Base-by-base conservation (phyloP, 106 monocot species). In the Allium sativum region DNA sequence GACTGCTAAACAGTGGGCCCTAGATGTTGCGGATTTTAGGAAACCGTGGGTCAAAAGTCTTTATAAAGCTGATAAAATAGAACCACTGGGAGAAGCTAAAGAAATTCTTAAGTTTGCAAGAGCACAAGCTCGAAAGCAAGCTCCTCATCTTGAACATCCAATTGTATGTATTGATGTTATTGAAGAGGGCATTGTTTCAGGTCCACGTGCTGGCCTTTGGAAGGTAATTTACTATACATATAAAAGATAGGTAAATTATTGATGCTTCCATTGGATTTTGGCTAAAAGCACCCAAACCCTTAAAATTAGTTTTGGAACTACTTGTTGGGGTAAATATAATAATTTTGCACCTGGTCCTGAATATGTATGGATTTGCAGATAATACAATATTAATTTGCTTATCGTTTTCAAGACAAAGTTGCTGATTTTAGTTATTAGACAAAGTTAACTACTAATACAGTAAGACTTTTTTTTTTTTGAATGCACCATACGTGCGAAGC, bases 61-160 rank as follows among this genome's bases (percentile, higher is more conserved):
- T 61, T 82, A 84, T 66, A 96, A 70, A 80, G 91, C 69, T 63
- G 87, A 96, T 68, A 96, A 84, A 60, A 45, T 96, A 55, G 96
- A 88, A 69, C 61, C 96, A 6, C 82, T 91, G 54, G 87, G 77
- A 3, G 82, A 91, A 55, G 96, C 96, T 44, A 90, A 68, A 60
- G 96, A 96, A 74, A 78, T 96, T 53, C 72, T 96, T 40, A 87
- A 91, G 47, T 96, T 82, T 80, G 91, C 87, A 56, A 96, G 96
- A 80, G 67, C 61, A 54, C 87, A 91, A 63, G 77, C 87, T 31
- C 79, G 71, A 61, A 91, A 78, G 59, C 83, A 77, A 68, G 87
- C 96, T 59, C 77, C 87, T 18, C 80, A 84, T 82, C 69, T 90
- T 19, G 59, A 83, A 22, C 90, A 90, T 45, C 90, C 87, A 17